Evolutionary conservation across 805 yeast genomes (phyloP), one percentile per base, ranked within the genome.

Genomic region (Saccharomyces mikatae): DNA sequence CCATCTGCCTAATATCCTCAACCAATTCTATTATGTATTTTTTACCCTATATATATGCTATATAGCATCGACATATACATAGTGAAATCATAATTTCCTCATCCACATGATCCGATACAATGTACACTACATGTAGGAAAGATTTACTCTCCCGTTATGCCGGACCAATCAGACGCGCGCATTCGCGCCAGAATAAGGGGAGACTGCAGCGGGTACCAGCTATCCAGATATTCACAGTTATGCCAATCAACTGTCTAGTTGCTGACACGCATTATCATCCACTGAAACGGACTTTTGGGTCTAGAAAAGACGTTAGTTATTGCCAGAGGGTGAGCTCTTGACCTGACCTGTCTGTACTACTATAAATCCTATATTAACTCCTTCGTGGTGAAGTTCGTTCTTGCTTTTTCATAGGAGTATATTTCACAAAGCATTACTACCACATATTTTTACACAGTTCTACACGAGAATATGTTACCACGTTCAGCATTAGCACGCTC

Each of bases 401-500:
- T 36, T 17, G 44, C 13, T 17, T n/a, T 36, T 9, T 6, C 24
- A 36, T 9, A 36, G 44, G 24, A 36, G 44, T 36, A 9, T 6
- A 17, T 36, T 17, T 17, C 11, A 17, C 13, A 36, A 36, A 8
- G 44, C 24, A 36, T 36, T 17, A 32, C 8, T 21, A 36, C 24
- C 17, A 3, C 44, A 36, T 24, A 36, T 17, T 36, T 32, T 21
- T 21, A 24, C n/a, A 44, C 17, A 14, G n/a, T 26, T 41, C n/a
- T 6, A 29, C 46, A 32, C 14, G 14, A 41, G 30, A 47, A 31
- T 17, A 63, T 63, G 67, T 54, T 65, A 50, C 46, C 66, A 14
- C 69, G 68, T 52, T 58, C 64, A 14, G 63, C 57, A 52, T 59
- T 70, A 58, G 62, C 67, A 46, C 67, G 67, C 53, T 54, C 67